These are phyloP conservation scores for Aspergillus transmontanensis DNA, from an alignment of 2,329 filamentous ascomycete species.

Conservation along the genomic window DNA sequence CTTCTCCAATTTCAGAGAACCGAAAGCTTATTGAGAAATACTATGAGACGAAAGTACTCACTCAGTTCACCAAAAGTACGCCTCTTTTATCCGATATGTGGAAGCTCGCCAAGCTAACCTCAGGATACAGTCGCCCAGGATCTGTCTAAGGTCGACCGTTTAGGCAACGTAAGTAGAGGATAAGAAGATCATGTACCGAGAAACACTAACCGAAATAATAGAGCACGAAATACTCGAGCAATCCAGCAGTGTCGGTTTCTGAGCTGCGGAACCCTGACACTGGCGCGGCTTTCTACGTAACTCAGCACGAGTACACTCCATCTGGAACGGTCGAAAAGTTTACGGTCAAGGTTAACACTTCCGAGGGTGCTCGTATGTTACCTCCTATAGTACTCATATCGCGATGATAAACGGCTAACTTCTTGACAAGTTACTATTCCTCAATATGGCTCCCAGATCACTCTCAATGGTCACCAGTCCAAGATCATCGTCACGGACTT, in stretches of 20 bases:
- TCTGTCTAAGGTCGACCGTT: constrained; percentile 57
- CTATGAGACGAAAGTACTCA: constrained; percentile 64
- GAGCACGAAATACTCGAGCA: constrained; percentile 54
- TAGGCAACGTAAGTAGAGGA: constrained; percentile 38
- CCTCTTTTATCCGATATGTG: too few relatives aligned
- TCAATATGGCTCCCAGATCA: constrained; percentile 45
- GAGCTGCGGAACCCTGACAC: constrained; percentile 63
- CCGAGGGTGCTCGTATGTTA: constrained; percentile 45
- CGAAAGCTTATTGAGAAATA: constrained; percentile 62
- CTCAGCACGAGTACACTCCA: constrained; percentile 57
- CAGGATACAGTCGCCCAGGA: constrained; percentile 48
- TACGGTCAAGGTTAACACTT: constrained; percentile 59
- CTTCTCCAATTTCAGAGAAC: constrained; percentile 62
- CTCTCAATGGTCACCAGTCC: constrained; percentile 62
- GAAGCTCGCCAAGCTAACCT: neutral
- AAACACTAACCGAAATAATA: neutral
- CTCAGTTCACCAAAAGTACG: constrained; percentile 58
- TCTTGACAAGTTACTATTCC: constrained; percentile 53
- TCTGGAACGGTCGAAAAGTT: constrained; percentile 56
- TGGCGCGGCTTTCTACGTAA: constrained; percentile 61
- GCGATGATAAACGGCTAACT: neutral
- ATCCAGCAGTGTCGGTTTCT: constrained; percentile 54
- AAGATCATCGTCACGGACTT: constrained; percentile 67
- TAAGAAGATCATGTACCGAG: neutral
- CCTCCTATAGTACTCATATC: neutral